phyloP scores from a whole-genome alignment of 106 monocot species.

The Dioscorea dumetorum region DNA sequence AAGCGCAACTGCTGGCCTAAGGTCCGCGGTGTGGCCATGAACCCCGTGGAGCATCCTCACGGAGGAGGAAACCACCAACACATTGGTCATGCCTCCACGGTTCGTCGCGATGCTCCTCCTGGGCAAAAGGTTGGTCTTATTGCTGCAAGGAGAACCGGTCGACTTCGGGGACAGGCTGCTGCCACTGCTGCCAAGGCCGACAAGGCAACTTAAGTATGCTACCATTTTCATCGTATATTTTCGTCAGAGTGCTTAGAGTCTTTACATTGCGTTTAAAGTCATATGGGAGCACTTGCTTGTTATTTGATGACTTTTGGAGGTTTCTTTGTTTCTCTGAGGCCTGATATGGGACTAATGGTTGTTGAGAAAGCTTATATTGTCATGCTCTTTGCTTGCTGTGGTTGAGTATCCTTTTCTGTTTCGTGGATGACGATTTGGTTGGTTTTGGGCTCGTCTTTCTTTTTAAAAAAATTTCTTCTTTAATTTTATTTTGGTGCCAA shows the following conservation, averaged over 20 bases:
- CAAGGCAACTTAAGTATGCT: slow-evolving; percentile 2
- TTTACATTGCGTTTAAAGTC: neutral
- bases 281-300: too few species aligned
- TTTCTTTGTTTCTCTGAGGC: too few species aligned
- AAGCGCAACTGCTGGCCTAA: slow-evolving; percentile 30
- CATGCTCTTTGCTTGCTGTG: too few species aligned
- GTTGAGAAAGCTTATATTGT: too few species aligned
- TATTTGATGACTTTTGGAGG: too few species aligned
- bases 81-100: slow-evolving; percentile 11
- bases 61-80: slow-evolving; percentile 23
- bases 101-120: slow-evolving; percentile 7
- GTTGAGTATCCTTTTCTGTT: too few species aligned
- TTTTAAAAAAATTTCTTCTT: too few species aligned
- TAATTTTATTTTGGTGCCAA: too few species aligned
- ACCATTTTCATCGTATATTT: neutral
- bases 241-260: neutral
- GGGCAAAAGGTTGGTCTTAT: slow-evolving; percentile 14
- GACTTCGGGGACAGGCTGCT: slow-evolving; percentile 13
- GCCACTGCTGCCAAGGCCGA: slow-evolving; percentile 13
- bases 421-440: too few species aligned
- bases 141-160: slow-evolving; percentile 19
- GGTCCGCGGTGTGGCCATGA: slow-evolving; percentile 24
- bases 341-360: too few species aligned
- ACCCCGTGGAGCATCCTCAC: slow-evolving; percentile 20
- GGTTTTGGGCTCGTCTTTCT: too few species aligned